Evolutionary conservation across 1,139 yeast species (phyloP).

Genomic region (Magnusiomyces fungicola): DNA sequence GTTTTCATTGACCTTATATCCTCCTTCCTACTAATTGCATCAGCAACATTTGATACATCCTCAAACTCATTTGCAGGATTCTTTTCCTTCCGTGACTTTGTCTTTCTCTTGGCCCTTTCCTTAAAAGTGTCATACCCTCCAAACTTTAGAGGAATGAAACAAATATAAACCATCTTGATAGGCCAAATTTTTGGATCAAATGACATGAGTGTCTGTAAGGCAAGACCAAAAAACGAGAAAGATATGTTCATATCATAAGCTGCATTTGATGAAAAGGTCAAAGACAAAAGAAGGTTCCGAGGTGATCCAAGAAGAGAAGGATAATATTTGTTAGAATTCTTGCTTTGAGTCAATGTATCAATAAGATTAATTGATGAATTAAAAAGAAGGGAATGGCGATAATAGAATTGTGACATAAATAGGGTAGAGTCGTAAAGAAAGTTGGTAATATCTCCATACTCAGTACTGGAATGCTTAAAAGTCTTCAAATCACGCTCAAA

Average conservation of each 20-base stretch:
- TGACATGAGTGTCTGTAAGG: conserved; percentile 2
- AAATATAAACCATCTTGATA: neutral
- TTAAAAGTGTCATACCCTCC: neutral
- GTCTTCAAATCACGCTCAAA: neutral
- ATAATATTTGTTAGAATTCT: neutral
- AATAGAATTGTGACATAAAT: neutral
- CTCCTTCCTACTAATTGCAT: neutral
- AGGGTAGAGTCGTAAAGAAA: conserved; percentile 4
- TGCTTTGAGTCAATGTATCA: neutral
- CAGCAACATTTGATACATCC: neutral
- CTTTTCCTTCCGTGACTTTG: neutral
- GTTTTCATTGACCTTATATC: neutral
- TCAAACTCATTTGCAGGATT: neutral
- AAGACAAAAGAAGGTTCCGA: conserved; percentile 1
- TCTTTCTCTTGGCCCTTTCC: neutral
- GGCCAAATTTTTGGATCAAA: neutral
- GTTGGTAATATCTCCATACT: conserved; percentile 1
- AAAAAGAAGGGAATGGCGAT: neutral
- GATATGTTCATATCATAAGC: neutral
- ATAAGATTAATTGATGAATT: conserved; percentile 2
- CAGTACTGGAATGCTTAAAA: neutral
- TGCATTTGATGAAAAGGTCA: neutral
- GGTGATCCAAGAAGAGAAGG: conserved; percentile 3
- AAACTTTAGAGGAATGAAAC: neutral
- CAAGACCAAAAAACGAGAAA: neutral